phyloP scores from a whole-genome alignment of 1,284 basidiomycete species.

The Mrakiaceae sp. region DNA sequence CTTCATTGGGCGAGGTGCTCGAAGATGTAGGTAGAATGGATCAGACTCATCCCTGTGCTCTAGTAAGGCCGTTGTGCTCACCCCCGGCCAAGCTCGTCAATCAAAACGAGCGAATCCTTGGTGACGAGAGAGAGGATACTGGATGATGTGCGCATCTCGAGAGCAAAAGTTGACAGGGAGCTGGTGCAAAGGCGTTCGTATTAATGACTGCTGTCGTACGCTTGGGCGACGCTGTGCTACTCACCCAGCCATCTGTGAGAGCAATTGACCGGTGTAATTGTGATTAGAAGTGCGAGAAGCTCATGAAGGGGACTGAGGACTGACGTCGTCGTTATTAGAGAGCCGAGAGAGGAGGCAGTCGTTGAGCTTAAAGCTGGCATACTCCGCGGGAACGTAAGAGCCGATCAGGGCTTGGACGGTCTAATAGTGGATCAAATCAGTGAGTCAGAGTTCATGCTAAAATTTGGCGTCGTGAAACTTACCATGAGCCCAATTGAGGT shows the following conservation, averaged over 20 bases:
- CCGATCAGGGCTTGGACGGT: conserved; percentile 78
- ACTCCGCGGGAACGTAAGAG: conserved; percentile 75
- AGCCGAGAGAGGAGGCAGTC: conserved; percentile 74
- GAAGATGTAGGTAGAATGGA: conserved; percentile 21
- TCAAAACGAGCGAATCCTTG: conserved; percentile 57
- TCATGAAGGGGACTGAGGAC: neutral
- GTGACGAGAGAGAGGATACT: conserved; percentile 52
- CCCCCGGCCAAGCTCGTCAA: conserved; percentile 71
- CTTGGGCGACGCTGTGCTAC: conserved; percentile 14
- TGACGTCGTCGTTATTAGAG: conserved; percentile 71
- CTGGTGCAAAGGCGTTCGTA: conserved; percentile 43
- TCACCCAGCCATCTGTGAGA: conserved; percentile 24
- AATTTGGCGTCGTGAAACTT: neutral
- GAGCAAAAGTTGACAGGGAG: conserved; percentile 80
- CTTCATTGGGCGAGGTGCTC: conserved; percentile 75
- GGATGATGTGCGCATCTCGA: conserved; percentile 56
- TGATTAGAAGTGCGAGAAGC: neutral
- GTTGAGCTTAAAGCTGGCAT: conserved; percentile 71
- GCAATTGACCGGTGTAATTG: neutral
- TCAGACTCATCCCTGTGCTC: neutral
- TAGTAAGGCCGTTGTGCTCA: neutral
- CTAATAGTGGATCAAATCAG: conserved; percentile 30
- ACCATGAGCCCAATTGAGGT: conserved; percentile 60
- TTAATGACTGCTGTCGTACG: neutral
- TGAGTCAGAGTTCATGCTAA: neutral